Percentiles rank a stretch among this genome's conserved stretches.
Conservation (phyloP, 257 asterid species). For the Solanum pennellii region DNA sequence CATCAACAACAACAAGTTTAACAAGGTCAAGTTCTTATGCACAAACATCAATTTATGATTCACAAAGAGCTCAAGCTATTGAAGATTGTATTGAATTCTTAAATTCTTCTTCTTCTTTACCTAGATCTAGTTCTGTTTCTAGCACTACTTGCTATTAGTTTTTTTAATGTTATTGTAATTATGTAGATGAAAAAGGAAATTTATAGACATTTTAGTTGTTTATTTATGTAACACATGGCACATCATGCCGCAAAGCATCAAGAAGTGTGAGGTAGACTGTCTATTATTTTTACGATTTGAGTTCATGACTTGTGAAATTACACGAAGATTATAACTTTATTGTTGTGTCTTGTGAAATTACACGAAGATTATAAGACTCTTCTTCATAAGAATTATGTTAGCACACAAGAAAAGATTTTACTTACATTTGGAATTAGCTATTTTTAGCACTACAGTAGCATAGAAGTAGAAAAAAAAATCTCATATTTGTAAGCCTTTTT, state of each 20-base stretch:
- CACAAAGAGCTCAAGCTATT: conserved; percentile 82
- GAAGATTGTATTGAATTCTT: conserved; percentile 92
- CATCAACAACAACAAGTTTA: conserved; percentile 22
- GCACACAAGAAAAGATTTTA: neutral
- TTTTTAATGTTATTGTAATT: neutral
- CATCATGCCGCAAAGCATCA: rapidly evolving
- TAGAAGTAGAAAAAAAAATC: too few species aligned
- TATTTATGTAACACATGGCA: neutral
- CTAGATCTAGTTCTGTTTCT: conserved; percentile 6
- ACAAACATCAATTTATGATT: conserved; percentile 39
- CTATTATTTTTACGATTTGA: too few species aligned
- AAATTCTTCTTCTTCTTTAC: conserved; percentile 18
- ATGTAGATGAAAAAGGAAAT: neutral
- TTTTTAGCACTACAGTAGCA: too few species aligned
- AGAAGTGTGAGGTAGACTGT: neutral
- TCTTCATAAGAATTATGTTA: too few species aligned
- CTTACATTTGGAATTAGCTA: neutral
- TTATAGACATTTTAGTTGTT: neutral
- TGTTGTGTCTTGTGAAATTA: too few species aligned
- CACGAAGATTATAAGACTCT: too few species aligned
- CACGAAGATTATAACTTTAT: too few species aligned
- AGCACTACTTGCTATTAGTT: neutral
- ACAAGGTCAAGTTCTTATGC: conserved; percentile 72
- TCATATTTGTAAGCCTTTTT: too few species aligned
- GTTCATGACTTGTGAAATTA: too few species aligned